Conservation (phyloP, 495 filamentous ascomycete genomes). For the Tuber microsphaerosporum region DNA sequence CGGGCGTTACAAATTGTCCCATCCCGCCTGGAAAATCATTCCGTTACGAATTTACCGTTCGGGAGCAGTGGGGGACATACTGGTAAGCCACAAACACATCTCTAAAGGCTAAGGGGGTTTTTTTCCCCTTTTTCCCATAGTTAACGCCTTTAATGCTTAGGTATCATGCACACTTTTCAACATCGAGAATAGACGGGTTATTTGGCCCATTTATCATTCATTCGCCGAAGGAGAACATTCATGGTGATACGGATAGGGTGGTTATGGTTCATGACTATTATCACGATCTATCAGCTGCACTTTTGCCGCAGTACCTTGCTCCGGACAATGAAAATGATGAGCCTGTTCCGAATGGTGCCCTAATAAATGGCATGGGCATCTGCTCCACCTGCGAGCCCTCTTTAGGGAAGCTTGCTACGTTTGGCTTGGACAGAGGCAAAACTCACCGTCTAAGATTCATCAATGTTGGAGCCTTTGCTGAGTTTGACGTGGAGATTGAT, state of each 20-base stretch:
- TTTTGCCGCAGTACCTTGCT: constrained; percentile 49
- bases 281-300: constrained; percentile 49
- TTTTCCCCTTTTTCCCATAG: neutral
- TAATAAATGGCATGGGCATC: constrained; percentile 59
- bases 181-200: constrained; percentile 47
- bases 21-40: constrained; percentile 53
- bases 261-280: constrained; percentile 56
- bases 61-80: constrained; percentile 29
- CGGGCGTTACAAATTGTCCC: constrained; percentile 59
- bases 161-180: constrained; percentile 40
- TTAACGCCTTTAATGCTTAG: neutral
- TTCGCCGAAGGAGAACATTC: constrained; percentile 43
- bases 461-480: constrained; percentile 57
- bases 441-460: constrained; percentile 64
- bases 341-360: constrained; percentile 55
- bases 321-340: constrained; percentile 51
- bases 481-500: constrained; percentile 52
- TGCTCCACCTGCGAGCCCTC: constrained; percentile 50
- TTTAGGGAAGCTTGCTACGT: constrained; percentile 45
- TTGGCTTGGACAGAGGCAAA: constrained; percentile 47
- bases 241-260: constrained; percentile 50
- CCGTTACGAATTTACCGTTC: constrained; percentile 48
- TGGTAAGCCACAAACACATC: constrained; percentile 14
- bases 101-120: neutral
- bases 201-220: constrained; percentile 55